Evolutionary conservation across 257 asterid species (phyloP), one percentile per base, ranked within the genome.

Genomic region (Ocimum tenuiflorum): DNA sequence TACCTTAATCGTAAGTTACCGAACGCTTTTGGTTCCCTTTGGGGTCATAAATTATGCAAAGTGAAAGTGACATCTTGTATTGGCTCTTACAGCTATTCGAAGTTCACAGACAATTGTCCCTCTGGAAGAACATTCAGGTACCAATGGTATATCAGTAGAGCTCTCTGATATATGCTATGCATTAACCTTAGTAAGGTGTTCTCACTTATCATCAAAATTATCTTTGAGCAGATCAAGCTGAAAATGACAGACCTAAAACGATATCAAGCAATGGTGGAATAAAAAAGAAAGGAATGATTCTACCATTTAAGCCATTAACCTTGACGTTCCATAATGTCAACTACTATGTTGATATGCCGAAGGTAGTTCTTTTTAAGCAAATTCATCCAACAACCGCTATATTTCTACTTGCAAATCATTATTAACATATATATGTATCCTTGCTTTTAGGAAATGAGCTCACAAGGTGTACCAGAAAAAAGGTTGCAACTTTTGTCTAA

Each of bases 311-410:
- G 78, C 97, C 96, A 29, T 75, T 91, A 65, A 71, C 82, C 74
- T 82, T 91, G 86, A 86, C 89, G 63, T 91, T 91, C 80, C 84
- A 86, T 55, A 86, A 84, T 8, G 88, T 91, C 77, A 91, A 88
- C 76, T 91, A 91, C 78, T 91, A 73, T 65, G 97, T 91, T 68
- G 96, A 88, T 65, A 86, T 88, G 96, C 96, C 97, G 19, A 82
- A 83, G 97, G 97, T 88, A 82, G n/a, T n/a, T 4, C 35, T 65
- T 27, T 68, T 24, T 31, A 10, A 33, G 56, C 31, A 68, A 31
- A 46, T 46, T 68, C 33, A 63, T 63, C 53, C 17, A 11, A 55
- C 17, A 19, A 49, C 23, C 57, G 27, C 36, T 54, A 45, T 60
- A 49, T 49, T 36, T 63, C 31, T 50, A 51, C 33, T 45, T 58